phyloP scores from a whole-genome alignment of 2,329 filamentous ascomycete genomes.

The Penicillium sp. region DNA sequence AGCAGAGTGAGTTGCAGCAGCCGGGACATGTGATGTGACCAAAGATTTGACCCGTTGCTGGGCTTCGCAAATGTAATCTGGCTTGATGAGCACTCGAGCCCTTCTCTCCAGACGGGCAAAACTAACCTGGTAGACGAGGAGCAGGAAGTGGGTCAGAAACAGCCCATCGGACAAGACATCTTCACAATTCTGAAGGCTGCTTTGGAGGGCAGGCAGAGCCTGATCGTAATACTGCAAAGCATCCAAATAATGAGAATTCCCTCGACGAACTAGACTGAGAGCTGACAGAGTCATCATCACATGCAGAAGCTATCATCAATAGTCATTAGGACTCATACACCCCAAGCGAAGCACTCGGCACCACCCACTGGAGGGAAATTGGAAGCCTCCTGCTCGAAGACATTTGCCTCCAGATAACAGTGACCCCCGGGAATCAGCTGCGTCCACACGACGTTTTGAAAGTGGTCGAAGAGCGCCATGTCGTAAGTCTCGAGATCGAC shows the following conservation, averaged over 20 bases:
- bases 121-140: slow-evolving; percentile 61
- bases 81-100: neutral
- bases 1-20: slow-evolving; percentile 56
- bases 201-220: slow-evolving; percentile 56
- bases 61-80: slow-evolving; percentile 54
- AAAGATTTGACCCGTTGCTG: slow-evolving; percentile 54
- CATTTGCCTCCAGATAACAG: slow-evolving; percentile 41
- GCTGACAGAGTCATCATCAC: slow-evolving; percentile 64
- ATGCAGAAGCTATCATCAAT: slow-evolving; percentile 54
- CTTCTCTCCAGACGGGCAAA: neutral
- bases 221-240: slow-evolving; percentile 61
- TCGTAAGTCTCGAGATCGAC: slow-evolving; percentile 36
- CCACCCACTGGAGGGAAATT: slow-evolving; percentile 57
- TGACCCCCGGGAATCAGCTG: slow-evolving; percentile 41
- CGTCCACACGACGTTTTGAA: slow-evolving; percentile 48
- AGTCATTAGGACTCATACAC: slow-evolving; percentile 18
- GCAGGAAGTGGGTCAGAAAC: slow-evolving; percentile 61
- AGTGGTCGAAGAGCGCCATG: slow-evolving; percentile 43
- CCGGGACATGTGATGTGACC: slow-evolving; percentile 60
- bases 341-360: slow-evolving; percentile 6
- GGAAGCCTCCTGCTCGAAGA: slow-evolving; percentile 54
- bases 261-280: slow-evolving; percentile 55
- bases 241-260: slow-evolving; percentile 52
- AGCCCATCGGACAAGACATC: slow-evolving; percentile 62
- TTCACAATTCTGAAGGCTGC: slow-evolving; percentile 49